These are phyloP conservation scores for Trametes versicolor DNA, from an alignment of 1,284 basidiomycete genomes.

Conservation along the genomic window DNA sequence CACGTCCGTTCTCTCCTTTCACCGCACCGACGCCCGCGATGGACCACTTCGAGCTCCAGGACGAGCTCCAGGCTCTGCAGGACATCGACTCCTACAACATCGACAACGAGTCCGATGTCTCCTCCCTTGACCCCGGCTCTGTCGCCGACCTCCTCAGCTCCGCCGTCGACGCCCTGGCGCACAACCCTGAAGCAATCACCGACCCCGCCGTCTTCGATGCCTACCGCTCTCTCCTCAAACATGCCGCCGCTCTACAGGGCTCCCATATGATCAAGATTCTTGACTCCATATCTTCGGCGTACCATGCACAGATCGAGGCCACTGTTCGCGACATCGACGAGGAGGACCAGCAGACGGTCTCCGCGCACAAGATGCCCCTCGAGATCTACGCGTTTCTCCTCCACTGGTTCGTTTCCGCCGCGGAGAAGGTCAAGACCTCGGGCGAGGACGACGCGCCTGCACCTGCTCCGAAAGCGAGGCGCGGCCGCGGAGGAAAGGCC, in stretches of 20 bases:
- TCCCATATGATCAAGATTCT: constrained; percentile 79
- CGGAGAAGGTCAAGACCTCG: constrained; percentile 75
- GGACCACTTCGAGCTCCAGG: constrained; percentile 74
- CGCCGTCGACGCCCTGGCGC: constrained; percentile 80
- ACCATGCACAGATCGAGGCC: constrained; percentile 75
- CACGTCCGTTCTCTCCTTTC: constrained; percentile 8
- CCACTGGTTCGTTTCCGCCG: constrained; percentile 84
- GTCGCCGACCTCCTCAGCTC: constrained; percentile 63
- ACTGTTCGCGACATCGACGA: constrained; percentile 72
- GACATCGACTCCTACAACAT: constrained; percentile 70
- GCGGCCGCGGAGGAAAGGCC: constrained; percentile 70
- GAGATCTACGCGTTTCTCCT: constrained; percentile 92
- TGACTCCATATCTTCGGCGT: constrained; percentile 79
- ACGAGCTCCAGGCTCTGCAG: constrained; percentile 73
- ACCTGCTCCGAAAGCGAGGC: constrained; percentile 58
- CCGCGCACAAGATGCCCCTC: constrained; percentile 76
- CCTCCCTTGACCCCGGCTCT: constrained; percentile 52
- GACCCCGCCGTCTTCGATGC: constrained; percentile 79
- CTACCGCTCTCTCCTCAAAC: constrained; percentile 81
- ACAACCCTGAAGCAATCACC: constrained; percentile 74
- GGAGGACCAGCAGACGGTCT: constrained; percentile 75
- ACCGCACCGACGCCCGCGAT: constrained; percentile 27
- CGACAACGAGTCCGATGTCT: constrained; percentile 71
- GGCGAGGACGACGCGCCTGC: constrained; percentile 60
- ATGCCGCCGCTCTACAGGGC: constrained; percentile 67